These are phyloP conservation scores for Suhomyces coccinellae DNA, from an alignment of 1,139 yeast genomes.

Conservation along the genomic window DNA sequence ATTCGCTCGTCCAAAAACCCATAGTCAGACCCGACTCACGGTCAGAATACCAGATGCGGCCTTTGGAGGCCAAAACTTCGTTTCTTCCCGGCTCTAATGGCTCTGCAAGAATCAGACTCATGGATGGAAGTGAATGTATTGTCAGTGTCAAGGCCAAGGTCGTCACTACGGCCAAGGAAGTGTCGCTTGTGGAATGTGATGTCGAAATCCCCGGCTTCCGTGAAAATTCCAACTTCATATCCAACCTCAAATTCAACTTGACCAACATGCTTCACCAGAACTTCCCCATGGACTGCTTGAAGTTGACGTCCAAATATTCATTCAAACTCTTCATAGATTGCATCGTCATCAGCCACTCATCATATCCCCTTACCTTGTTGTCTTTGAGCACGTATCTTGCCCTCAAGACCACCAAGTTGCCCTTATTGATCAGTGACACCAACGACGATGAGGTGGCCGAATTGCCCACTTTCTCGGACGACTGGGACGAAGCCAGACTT, in stretches of 20 bases:
- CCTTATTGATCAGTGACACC: slow-evolving; percentile 64
- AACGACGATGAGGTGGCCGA: slow-evolving; percentile 68
- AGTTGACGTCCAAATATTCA: slow-evolving; percentile 70
- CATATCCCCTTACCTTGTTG: slow-evolving; percentile 74
- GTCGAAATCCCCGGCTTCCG: slow-evolving; percentile 72
- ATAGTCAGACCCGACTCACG: slow-evolving; percentile 86
- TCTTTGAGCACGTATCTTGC: slow-evolving; percentile 83
- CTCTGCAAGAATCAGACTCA: slow-evolving; percentile 78
- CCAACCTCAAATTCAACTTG: slow-evolving; percentile 56
- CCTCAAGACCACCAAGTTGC: slow-evolving; percentile 72
- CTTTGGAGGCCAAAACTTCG: slow-evolving; percentile 78
- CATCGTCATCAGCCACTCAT: slow-evolving; percentile 62
- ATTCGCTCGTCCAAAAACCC: slow-evolving; percentile 62
- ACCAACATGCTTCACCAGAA: slow-evolving; percentile 47
- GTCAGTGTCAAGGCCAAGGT: slow-evolving; percentile 88
- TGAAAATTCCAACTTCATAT: slow-evolving; percentile 65
- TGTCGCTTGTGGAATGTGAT: slow-evolving; percentile 64
- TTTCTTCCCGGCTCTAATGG: slow-evolving; percentile 89
- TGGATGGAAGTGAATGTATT: slow-evolving; percentile 91
- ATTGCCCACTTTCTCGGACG: slow-evolving; percentile 89
- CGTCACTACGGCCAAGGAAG: slow-evolving; percentile 48
- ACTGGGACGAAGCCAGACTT: slow-evolving; percentile 62
- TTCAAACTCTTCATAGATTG: slow-evolving; percentile 79
- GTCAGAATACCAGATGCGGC: slow-evolving; percentile 69
- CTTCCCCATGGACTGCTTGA: slow-evolving; percentile 51